Percentiles rank a stretch among this genome's conserved stretches.
Evolutionary conservation across 148 eudicot species (phyloP).

Genomic region (Mesembryanthemum crystallinum): DNA sequence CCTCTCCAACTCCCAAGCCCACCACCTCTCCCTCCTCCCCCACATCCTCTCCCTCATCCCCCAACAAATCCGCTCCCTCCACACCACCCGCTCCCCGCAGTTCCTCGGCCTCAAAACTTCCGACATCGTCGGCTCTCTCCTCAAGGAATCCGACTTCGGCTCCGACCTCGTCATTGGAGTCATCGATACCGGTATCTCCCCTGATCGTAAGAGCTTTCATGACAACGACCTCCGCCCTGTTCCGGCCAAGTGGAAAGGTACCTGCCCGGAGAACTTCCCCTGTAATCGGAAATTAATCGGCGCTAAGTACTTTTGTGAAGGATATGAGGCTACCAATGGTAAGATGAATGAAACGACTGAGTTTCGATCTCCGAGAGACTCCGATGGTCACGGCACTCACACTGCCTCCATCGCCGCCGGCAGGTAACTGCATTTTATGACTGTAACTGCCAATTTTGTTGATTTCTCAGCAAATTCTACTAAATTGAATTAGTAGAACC

Average conservation of each 20-base stretch:
- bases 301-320: constrained; percentile 56
- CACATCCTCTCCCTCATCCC: constrained; percentile 61
- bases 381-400: constrained; percentile 96
- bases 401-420: constrained; percentile 97
- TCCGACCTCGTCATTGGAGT: constrained; percentile 88
- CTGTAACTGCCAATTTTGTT: no score
- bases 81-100: constrained; percentile 82
- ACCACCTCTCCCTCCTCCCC: constrained; percentile 35
- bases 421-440: constrained; percentile 20
- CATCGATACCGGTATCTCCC: constrained; percentile 90
- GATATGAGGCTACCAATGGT: constrained; percentile 75
- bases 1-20: constrained; percentile 47
- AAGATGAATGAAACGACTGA: constrained; percentile 68
- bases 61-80: constrained; percentile 59
- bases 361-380: constrained; percentile 60
- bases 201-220: constrained; percentile 72
- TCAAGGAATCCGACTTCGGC: constrained; percentile 87
- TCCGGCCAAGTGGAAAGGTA: constrained; percentile 70
- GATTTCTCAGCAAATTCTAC: no score
- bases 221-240: constrained; percentile 51
- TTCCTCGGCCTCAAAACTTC: constrained; percentile 59
- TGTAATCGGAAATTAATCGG: constrained; percentile 85
- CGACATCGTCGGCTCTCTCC: constrained; percentile 35
- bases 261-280: constrained; percentile 49
- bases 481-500: no score